Percentiles rank a stretch among this genome's conserved stretches.
Conservation (phyloP, 2,329 filamentous ascomycete species). For the Triangularia setosa region DNA sequence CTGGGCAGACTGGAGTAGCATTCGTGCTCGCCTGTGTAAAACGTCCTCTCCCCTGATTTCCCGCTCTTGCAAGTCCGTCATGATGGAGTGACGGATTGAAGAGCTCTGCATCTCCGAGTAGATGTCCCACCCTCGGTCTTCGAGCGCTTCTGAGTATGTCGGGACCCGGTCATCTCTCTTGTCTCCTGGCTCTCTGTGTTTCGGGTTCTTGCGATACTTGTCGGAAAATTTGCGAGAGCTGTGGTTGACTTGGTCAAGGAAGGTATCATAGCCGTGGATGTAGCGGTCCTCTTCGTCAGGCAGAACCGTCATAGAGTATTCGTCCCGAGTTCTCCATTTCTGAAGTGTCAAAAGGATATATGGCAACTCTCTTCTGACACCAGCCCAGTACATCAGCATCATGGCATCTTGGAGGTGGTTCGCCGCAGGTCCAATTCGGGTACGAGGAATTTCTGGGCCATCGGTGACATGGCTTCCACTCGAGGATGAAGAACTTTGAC, state of each 20-base stretch:
- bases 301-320: neutral
- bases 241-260: neutral
- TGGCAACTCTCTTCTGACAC: neutral
- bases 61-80: neutral
- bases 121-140: neutral
- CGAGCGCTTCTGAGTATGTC: neutral
- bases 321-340: neutral
- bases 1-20: neutral
- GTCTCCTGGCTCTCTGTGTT: neutral
- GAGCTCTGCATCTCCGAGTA: neutral
- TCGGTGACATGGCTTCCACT: neutral
- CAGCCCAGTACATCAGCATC: neutral
- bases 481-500: neutral
- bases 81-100: neutral
- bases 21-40: neutral
- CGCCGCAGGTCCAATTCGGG: neutral
- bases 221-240: neutral
- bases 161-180: neutral
- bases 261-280: neutral
- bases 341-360: neutral
- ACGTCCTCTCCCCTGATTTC: neutral
- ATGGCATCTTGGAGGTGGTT: neutral
- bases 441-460: neutral
- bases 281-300: neutral
- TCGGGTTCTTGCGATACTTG: neutral